phyloP scores from a whole-genome alignment of 768 basidiomycete species.

The Collybia mongolica region DNA sequence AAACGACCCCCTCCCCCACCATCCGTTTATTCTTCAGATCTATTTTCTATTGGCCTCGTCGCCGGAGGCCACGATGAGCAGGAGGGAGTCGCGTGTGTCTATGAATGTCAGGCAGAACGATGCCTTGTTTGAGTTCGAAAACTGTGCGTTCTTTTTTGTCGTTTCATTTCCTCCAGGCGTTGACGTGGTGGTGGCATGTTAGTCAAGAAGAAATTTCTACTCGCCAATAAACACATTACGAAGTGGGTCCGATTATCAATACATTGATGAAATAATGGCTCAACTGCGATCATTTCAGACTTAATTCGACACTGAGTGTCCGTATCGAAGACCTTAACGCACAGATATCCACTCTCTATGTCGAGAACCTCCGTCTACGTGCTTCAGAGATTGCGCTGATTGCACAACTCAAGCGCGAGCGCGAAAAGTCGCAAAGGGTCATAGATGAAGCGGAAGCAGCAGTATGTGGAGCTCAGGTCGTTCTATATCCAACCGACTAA shows the following conservation, averaged over 20 bases:
- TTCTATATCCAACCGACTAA: constrained; percentile 11
- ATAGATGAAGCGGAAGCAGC: constrained; percentile 74
- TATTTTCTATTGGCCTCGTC: constrained; percentile 19
- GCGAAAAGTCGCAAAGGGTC: constrained; percentile 71
- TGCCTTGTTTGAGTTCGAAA: constrained; percentile 82
- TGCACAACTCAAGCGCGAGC: constrained; percentile 77
- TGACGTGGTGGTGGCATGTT: constrained; percentile 31
- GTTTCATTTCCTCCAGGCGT: constrained; percentile 12
- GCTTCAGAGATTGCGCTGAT: constrained; percentile 77
- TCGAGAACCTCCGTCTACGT: constrained; percentile 80
- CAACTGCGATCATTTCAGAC: constrained; percentile 37
- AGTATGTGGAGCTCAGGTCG: constrained; percentile 36
- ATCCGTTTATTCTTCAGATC: constrained; percentile 11
- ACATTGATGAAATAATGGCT: neutral
- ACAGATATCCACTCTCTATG: constrained; percentile 78
- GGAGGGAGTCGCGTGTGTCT: constrained; percentile 64
- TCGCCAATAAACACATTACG: constrained; percentile 90
- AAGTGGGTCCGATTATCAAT: constrained; percentile 52
- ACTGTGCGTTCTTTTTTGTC: constrained; percentile 52
- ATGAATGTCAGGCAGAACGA: constrained; percentile 70
- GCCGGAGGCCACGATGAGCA: constrained; percentile 44
- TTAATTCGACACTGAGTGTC: constrained; percentile 83
- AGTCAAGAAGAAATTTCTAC: constrained; percentile 93
- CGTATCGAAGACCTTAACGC: constrained; percentile 83
- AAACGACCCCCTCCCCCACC: constrained; percentile 11